Percentiles rank a stretch among this genome's conserved stretches.
Evolutionary conservation across 352 stramenopile genomes (phyloP).

Genomic region (Phytophthora niederhauseri): DNA sequence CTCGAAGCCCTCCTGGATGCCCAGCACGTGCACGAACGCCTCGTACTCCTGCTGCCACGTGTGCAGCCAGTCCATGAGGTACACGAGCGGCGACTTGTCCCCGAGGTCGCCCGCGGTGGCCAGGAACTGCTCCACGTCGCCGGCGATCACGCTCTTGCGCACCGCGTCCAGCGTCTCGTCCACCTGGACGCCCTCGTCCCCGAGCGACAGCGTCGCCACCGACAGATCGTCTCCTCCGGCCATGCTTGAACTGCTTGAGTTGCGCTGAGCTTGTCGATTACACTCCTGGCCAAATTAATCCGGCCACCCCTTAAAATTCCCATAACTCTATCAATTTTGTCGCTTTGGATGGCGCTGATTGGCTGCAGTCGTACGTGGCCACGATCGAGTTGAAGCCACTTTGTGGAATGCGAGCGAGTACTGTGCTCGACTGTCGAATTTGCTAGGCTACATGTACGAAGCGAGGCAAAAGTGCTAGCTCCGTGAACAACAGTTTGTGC

Average conservation of each 20-base stretch:
- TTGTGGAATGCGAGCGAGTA: neutral
- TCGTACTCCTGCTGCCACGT: constrained; percentile 90
- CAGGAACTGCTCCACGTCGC: constrained; percentile 58
- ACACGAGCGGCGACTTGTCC: constrained; percentile 55
- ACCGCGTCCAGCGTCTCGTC: constrained; percentile 60
- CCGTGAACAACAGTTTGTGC: too few relatives aligned
- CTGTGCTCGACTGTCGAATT: constrained; percentile 2
- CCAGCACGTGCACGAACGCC: constrained; percentile 73
- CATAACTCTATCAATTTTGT: too few relatives aligned
- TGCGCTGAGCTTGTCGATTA: neutral
- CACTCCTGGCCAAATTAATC: too few relatives aligned
- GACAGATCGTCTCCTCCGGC: constrained; percentile 49
- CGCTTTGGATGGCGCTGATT: constrained; percentile 21
- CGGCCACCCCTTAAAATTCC: too few relatives aligned
- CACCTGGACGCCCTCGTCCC: constrained; percentile 33
- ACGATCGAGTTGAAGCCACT: constrained; percentile 9
- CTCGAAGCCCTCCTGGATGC: constrained; percentile 52
- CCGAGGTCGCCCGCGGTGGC: constrained; percentile 34
- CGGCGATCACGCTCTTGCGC: constrained; percentile 59
- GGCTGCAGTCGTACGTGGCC: constrained; percentile 19
- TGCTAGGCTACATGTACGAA: neutral
- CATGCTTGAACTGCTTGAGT: constrained; percentile 11
- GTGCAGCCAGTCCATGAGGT: constrained; percentile 88
- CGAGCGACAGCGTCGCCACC: constrained; percentile 52
- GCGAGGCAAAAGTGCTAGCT: neutral